Evolutionary conservation across 305 asterid species (phyloP), one percentile per base, ranked within the genome.

Genomic region (Fraxinus sp.): DNA sequence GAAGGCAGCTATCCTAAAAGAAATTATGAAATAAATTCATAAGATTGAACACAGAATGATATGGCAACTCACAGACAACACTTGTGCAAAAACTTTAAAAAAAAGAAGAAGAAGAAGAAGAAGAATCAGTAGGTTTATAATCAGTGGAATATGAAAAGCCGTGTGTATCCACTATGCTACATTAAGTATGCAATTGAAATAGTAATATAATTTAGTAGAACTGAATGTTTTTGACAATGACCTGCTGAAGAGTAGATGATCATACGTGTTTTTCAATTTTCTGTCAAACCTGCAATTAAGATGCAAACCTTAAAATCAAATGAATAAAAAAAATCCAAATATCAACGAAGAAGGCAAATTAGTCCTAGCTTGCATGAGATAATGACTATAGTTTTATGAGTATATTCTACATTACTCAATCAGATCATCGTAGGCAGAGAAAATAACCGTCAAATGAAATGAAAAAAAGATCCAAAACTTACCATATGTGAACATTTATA

Each of bases 201-300:
- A 37, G 64, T 18, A 49, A 78, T 52, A 52, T 30, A 14, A 14
- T 7, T 81, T 1, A 13, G 24, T 22, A 9, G 46, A 64, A 55
- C 26, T 6, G 52, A 46, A 82, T 16, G 77, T 26, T 80, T 37
- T 39, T 7, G 78, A 76, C 64, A 79, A 26, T 76, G 74, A 94
- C 98, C 98, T 94, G 98, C 99, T 95, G 89, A 95, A 95, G 55
- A 95, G 98, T 77, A 94, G 92, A 90, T 93, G 94, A 87, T 95
- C 99, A n/a, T 90, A 94, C 32, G 97, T 89, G 92, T 95, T 95
- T 64, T 91, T 94, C 86, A 95, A 90, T 84, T 95, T 95, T 86
- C 97, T 89, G 90, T 95, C 99, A 36, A 95, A 95, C 99, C 99
- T 95, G 97, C 90, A 91, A 78, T 35, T 49, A 57, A 68, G 86